A percentile compares a stretch with the other conserved stretches of the same genome.
These are phyloP conservation scores for Cyanodermella asteris DNA, from an alignment of 2,329 filamentous ascomycete species.

Conservation along the genomic window DNA sequence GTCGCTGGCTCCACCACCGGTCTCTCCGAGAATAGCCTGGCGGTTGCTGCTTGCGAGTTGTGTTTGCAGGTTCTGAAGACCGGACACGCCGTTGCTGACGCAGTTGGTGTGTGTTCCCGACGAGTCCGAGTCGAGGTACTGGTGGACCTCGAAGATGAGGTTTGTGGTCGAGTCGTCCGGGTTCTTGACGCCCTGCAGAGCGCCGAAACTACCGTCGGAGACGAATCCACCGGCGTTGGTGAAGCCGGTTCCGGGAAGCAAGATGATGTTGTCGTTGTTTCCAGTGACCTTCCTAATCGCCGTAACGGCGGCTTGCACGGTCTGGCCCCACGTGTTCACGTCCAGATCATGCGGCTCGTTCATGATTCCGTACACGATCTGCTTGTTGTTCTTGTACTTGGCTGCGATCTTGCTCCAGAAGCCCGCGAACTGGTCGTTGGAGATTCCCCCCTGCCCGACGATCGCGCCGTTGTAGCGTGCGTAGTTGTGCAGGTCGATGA, in stretches of 20 bases:
- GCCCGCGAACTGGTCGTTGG: constrained; percentile 33
- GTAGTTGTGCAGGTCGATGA: constrained; percentile 29
- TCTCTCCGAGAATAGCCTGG: constrained; percentile 30
- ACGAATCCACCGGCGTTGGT: constrained; percentile 25
- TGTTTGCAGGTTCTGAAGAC: constrained; percentile 24
- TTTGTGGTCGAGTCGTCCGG: constrained; percentile 33
- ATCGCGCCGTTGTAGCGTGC: constrained; percentile 40
- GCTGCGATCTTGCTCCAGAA: constrained; percentile 37
- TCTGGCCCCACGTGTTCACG: constrained; percentile 20
- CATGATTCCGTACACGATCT: constrained; percentile 45
- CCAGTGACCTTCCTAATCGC: constrained; percentile 42
- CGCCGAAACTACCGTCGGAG: not conserved
- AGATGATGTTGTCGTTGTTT: constrained; percentile 28
- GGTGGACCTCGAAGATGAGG: constrained; percentile 35
- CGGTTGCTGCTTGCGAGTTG: constrained; percentile 26
- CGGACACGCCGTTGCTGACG: constrained; percentile 28
- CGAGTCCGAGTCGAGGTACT: constrained; percentile 36
- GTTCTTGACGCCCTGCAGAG: constrained; percentile 31
- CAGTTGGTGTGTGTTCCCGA: constrained; percentile 30
- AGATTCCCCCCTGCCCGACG: constrained; percentile 33
- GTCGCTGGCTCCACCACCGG: constrained; percentile 17
- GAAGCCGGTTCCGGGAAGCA: constrained; percentile 39
- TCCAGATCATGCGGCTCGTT: constrained; percentile 44
- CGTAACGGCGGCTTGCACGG: constrained; percentile 39
- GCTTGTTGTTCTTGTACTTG: constrained; percentile 32